phyloP scores from a whole-genome alignment of 2,329 filamentous ascomycete genomes.

The Fusarium brevicatenulatum region DNA sequence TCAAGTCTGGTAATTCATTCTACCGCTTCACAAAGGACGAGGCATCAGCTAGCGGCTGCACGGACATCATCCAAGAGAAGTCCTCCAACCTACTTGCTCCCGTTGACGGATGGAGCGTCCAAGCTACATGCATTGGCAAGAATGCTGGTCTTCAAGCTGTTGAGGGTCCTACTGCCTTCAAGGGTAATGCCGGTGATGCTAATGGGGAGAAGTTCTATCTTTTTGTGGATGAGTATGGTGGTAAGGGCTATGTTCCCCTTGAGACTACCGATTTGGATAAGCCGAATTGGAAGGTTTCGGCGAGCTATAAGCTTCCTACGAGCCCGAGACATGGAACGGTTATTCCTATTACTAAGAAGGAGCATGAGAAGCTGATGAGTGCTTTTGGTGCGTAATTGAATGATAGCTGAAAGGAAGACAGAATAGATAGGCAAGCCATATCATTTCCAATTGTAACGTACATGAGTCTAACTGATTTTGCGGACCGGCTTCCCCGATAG shows the following conservation, averaged over 20 bases:
- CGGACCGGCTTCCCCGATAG: neutral
- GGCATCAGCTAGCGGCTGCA: constrained; percentile 60
- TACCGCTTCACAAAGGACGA: constrained; percentile 68
- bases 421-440: neutral
- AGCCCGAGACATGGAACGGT: constrained; percentile 66
- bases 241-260: constrained; percentile 63
- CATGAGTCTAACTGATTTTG: neutral
- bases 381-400: neutral
- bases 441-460: accelerated
- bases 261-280: constrained; percentile 61
- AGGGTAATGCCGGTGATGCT: constrained; percentile 59
- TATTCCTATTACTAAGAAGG: constrained; percentile 58
- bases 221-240: constrained; percentile 64
- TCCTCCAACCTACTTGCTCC: constrained; percentile 54
- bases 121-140: constrained; percentile 60
- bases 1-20: constrained; percentile 54
- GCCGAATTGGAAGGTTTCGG: constrained; percentile 59
- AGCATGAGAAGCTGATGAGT: constrained; percentile 17
- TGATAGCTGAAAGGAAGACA: accelerated
- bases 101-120: constrained; percentile 55
- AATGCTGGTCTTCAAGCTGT: constrained; percentile 60
- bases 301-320: constrained; percentile 56
- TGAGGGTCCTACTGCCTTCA: constrained; percentile 64
- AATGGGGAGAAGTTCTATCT: constrained; percentile 65
- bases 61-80: constrained; percentile 64